phyloP scores from a whole-genome alignment of 2,329 filamentous ascomycete species.

The Nemania diffusa region DNA sequence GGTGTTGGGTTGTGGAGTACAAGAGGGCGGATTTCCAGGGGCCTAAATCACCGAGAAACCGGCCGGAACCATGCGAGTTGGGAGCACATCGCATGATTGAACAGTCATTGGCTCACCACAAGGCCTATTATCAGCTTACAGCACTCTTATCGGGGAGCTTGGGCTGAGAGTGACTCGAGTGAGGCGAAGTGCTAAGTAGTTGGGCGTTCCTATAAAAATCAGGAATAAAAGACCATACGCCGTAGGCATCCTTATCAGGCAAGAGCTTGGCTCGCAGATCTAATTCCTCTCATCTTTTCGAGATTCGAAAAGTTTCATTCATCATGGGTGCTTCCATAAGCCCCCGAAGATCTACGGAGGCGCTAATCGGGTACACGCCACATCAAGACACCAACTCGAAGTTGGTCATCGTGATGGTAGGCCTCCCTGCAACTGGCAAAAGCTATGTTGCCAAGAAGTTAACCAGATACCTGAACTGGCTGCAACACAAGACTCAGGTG shows the following conservation, averaged over 20 bases:
- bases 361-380: constrained; percentile 27
- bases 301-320: neutral
- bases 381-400: constrained; percentile 25
- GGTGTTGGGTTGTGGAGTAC: neutral
- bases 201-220: neutral
- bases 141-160: constrained; percentile 11
- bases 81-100: constrained; percentile 25
- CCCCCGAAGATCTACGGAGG: constrained; percentile 22
- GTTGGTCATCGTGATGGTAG: constrained; percentile 33
- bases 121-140: constrained; percentile 23
- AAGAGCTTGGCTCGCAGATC: neutral
- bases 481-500: constrained; percentile 30
- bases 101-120: constrained; percentile 19
- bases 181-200: constrained; percentile 10
- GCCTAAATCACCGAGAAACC: constrained; percentile 9
- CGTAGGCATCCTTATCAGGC: neutral
- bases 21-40: neutral
- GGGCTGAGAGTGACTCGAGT: neutral
- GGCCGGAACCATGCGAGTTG: constrained; percentile 15
- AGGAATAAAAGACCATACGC: neutral
- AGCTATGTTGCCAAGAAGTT: constrained; percentile 35
- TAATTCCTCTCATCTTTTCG: neutral
- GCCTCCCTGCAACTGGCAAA: constrained; percentile 32
- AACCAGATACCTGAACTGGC: constrained; percentile 29
- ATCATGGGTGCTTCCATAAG: constrained; percentile 19